Base-by-base conservation (phyloP, 2,329 filamentous ascomycete genomes). In the Monilinia laxa region DNA sequence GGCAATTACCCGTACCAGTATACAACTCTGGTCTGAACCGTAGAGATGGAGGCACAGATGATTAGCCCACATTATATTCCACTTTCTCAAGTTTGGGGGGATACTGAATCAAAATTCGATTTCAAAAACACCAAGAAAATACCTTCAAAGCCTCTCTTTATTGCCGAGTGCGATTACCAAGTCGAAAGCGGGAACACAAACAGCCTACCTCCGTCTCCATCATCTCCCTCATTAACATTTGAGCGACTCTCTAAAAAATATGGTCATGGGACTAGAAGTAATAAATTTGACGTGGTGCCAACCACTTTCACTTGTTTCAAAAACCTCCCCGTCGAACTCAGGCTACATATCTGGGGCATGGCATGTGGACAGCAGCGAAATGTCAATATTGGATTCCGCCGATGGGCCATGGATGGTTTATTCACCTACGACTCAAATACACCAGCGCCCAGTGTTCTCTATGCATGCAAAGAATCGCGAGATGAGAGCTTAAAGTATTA, bases 101-200 rank as follows among this genome's bases (percentile, higher is more conserved):
- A 60, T 60, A 11, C 28, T 20, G 28, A 23, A 47, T 31, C 28
- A 51, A 28, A 38, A 14, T 28, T 54, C 10, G 20, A 54, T 4
- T 23, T 16, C 18, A 40, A n/a, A n/a, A 40, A 53, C 18, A 31
- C 23, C 25, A 38, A 40, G 20, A 16, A 51, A 4, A 9, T 23
- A 40, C n/a, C 28, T 3, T 25, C 10, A 14, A 35, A 38, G 35
- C 64, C 64, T 35, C 47, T 18, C 16, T 65, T 60, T 25, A 62
- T 65, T 14, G 45, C 49, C 56, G 64, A 65, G 11, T 65, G 51
- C 47, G 64, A 65, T 20, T 65, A 65, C 25, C 64, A 65, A 60
- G 18, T 52, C 6, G 64, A 65, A 31, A 65, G 40, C 28, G 25
- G 38, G 14, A 35, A 20, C 49, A 45, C 40, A n/a, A 45, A 28